Conservation (phyloP, 129 eudicot genomes). For the Tanacetum coccineum region DNA sequence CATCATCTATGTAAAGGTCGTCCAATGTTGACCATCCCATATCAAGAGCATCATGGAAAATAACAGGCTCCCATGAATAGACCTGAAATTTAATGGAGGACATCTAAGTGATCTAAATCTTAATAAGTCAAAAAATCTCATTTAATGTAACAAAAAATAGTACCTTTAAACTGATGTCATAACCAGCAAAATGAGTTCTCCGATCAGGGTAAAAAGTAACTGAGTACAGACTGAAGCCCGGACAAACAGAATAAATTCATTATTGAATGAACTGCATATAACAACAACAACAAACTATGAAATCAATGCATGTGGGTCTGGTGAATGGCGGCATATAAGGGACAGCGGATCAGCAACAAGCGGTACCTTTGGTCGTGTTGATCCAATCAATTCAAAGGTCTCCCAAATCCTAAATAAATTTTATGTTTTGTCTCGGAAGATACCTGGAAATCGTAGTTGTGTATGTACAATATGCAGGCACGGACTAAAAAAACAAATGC, state of each 20-base stretch:
- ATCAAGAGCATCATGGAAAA: slow-evolving; percentile 83
- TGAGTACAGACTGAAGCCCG: slow-evolving; percentile 86
- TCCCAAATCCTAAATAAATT: slow-evolving; percentile 97
- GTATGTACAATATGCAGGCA: slow-evolving; percentile 9
- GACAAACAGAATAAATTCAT: slow-evolving; percentile 3
- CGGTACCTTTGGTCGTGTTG: slow-evolving; percentile 89
- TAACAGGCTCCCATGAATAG: slow-evolving; percentile 98
- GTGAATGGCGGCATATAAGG: slow-evolving; percentile 1
- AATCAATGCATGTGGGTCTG: not conserved
- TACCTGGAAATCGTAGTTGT: slow-evolving; percentile 46
- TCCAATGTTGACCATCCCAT: slow-evolving; percentile 95
- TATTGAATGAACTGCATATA: slow-evolving; percentile 1
- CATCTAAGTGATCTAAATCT: slow-evolving; percentile 11
- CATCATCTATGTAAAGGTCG: slow-evolving; percentile 80
- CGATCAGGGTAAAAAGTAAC: slow-evolving; percentile 89
- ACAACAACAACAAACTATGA: no score
- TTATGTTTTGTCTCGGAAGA: slow-evolving; percentile 97
- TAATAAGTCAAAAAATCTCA: slow-evolving; percentile 1
- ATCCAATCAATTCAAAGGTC: slow-evolving; percentile 98
- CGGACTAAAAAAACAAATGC: slow-evolving; percentile 1
- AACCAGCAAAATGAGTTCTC: slow-evolving; percentile 78
- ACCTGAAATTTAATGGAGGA: slow-evolving; percentile 45
- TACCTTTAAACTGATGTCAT: slow-evolving; percentile 81
- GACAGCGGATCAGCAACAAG: slow-evolving; percentile 9
- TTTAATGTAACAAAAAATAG: not conserved